These are phyloP conservation scores for Pyrenophora tritici-repentis DNA, from an alignment of 2,329 filamentous ascomycete genomes.

Conservation along the genomic window DNA sequence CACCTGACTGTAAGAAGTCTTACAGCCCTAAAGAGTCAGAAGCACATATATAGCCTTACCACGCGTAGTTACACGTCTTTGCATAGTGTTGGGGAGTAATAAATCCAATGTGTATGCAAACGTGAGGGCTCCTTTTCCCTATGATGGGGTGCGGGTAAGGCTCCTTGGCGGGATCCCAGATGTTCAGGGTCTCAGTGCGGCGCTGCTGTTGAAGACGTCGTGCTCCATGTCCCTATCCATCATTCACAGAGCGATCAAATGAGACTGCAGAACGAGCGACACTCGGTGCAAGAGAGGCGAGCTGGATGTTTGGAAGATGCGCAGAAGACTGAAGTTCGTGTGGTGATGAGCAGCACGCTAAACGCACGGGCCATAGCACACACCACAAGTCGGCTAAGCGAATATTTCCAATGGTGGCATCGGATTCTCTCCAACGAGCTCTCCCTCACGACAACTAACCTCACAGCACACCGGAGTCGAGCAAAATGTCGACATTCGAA, in stretches of 20 bases:
- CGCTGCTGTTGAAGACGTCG: too few relatives aligned
- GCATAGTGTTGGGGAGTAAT: too few relatives aligned
- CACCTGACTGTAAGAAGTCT: too few relatives aligned
- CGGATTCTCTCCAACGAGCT: conserved; percentile 19
- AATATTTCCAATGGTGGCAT: conserved; percentile 7
- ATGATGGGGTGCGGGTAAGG: not conserved
- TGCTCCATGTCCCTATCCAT: too few relatives aligned
- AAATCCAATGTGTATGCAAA: too few relatives aligned
- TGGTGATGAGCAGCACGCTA: conserved; percentile 9
- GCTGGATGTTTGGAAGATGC: not conserved
- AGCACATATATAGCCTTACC: too few relatives aligned
- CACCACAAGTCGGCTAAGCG: conserved; percentile 1
- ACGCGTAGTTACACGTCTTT: too few relatives aligned
- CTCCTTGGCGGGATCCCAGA: too few relatives aligned
- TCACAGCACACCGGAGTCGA: conserved; percentile 40
- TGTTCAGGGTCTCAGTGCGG: not conserved
- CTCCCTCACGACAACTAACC: conserved; percentile 36
- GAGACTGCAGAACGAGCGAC: too few relatives aligned
- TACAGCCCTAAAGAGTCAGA: too few relatives aligned
- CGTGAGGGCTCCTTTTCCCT: not conserved
- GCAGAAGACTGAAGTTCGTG: not conserved
- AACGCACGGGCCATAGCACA: conserved; percentile 11
- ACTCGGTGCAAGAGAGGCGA: too few relatives aligned
- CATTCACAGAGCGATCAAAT: too few relatives aligned
- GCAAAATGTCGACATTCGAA: conserved; percentile 69